Percentiles rank a stretch among this genome's conserved stretches.
phyloP scores from a whole-genome alignment of 2,329 filamentous ascomycete species.

The Cercospora sp. region DNA sequence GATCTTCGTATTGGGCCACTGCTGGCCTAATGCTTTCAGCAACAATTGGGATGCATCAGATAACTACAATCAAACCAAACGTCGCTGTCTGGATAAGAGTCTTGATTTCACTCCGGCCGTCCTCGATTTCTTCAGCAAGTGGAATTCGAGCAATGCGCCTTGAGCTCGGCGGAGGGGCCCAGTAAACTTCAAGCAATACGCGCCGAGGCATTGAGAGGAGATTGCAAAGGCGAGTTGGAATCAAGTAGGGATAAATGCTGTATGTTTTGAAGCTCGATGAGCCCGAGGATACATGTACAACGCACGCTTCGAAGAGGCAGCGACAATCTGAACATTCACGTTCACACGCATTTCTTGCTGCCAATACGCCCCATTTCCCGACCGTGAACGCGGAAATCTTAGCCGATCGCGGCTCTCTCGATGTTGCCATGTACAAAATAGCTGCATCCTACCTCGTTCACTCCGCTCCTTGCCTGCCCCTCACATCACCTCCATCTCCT shows the following conservation, averaged over 20 bases:
- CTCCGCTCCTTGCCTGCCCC: neutral
- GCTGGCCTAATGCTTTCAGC: conserved; percentile 42
- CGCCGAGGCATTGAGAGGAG: too few species aligned
- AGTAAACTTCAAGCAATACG: neutral
- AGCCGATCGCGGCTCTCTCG: neutral
- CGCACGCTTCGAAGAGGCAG: neutral
- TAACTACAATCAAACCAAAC: conserved; percentile 13
- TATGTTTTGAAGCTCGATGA: neutral
- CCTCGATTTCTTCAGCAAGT: conserved; percentile 34
- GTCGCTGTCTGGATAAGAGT: conserved; percentile 23
- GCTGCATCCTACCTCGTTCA: neutral
- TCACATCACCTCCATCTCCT: conserved; percentile 13
- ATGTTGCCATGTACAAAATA: neutral
- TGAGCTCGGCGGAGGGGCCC: neutral
- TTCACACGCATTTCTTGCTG: neutral
- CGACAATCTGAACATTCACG: neutral
- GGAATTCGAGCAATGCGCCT: conserved; percentile 30
- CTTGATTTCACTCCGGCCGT: conserved; percentile 33
- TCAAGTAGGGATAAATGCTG: too few species aligned
- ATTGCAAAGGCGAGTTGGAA: too few species aligned
- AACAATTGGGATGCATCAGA: conserved; percentile 30
- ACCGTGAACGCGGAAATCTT: neutral
- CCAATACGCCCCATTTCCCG: neutral
- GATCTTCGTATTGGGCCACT: conserved; percentile 43
- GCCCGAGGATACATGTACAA: neutral